Evolutionary conservation across 192 early-diverging fungal species (phyloP).

Genomic region (Linderina pennispora): DNA sequence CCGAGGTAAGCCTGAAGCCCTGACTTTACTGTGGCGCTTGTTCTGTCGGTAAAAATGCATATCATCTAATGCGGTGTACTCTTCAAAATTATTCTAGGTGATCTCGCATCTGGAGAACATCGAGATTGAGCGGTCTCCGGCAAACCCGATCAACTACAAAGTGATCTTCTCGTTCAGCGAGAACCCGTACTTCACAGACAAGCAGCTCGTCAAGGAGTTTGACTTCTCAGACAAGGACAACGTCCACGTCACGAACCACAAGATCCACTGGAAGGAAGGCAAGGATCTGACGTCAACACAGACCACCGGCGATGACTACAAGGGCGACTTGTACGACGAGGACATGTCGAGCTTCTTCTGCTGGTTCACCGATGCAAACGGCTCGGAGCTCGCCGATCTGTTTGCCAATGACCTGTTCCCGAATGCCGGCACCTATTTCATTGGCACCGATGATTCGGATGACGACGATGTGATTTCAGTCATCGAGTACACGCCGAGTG

Average conservation of each 20-base stretch:
- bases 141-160: slow-evolving; percentile 49
- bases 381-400: slow-evolving; percentile 37
- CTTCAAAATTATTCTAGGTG: slow-evolving; percentile 23
- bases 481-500: slow-evolving; percentile 42
- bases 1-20: slow-evolving; percentile 14
- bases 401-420: slow-evolving; percentile 49
- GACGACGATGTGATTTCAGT: slow-evolving; percentile 73
- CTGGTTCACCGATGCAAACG: slow-evolving; percentile 46
- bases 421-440: slow-evolving; percentile 95
- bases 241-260: slow-evolving; percentile 47
- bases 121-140: slow-evolving; percentile 39
- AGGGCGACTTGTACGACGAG: slow-evolving; percentile 38
- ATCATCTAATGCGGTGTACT: neutral
- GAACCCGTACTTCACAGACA: slow-evolving; percentile 53
- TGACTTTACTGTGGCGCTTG: too few relatives aligned
- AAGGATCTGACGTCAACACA: slow-evolving; percentile 48
- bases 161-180: slow-evolving; percentile 50
- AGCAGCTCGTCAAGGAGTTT: slow-evolving; percentile 52
- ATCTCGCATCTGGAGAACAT: slow-evolving; percentile 88
- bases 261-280: slow-evolving; percentile 56
- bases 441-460: slow-evolving; percentile 54
- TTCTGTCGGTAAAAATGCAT: too few relatives aligned
- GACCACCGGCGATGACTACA: slow-evolving; percentile 32
- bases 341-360: slow-evolving; percentile 45
- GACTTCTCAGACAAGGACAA: slow-evolving; percentile 54